Conservation (phyloP, 2,329 filamentous ascomycete species). For the Beauveria medogensis region DNA sequence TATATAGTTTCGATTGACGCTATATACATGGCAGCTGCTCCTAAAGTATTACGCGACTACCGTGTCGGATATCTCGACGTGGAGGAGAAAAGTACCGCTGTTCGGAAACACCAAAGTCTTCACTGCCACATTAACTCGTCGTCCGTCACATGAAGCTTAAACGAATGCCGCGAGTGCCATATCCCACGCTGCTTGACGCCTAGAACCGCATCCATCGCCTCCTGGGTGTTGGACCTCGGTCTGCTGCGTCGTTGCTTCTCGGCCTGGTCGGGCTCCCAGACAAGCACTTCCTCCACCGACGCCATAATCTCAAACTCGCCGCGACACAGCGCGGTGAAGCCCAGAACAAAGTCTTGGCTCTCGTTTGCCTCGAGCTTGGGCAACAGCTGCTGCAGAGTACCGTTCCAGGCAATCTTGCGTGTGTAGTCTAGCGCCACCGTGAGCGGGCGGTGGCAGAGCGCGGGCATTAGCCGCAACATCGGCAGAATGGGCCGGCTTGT, state of each 20-base stretch:
- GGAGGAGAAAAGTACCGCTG: neutral
- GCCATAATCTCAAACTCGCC: constrained; percentile 79
- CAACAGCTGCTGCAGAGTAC: constrained; percentile 68
- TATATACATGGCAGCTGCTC: neutral
- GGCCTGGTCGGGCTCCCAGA: constrained; percentile 34
- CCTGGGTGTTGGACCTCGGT: constrained; percentile 45
- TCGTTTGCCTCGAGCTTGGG: constrained; percentile 52
- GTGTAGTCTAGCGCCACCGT: constrained; percentile 72
- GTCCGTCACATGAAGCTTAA: constrained; percentile 46
- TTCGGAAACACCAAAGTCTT: neutral
- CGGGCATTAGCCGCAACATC: constrained; percentile 68
- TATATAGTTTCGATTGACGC: neutral
- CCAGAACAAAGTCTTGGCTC: constrained; percentile 54
- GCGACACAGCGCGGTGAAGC: constrained; percentile 65
- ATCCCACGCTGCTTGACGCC: constrained; percentile 53
- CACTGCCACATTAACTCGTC: constrained; percentile 10
- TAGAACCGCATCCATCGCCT: constrained; percentile 49
- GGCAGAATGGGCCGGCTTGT: constrained; percentile 59
- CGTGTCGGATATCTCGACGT: neutral
- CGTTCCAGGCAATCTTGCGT: constrained; percentile 77
- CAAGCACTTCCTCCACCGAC: constrained; percentile 69
- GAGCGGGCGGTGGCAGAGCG: constrained; percentile 63
- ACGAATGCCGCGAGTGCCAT: constrained; percentile 56
- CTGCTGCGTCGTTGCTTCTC: constrained; percentile 22
- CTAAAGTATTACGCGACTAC: neutral